phyloP scores from a whole-genome alignment of 345 rosid species.

The Eutrema yunnanense region DNA sequence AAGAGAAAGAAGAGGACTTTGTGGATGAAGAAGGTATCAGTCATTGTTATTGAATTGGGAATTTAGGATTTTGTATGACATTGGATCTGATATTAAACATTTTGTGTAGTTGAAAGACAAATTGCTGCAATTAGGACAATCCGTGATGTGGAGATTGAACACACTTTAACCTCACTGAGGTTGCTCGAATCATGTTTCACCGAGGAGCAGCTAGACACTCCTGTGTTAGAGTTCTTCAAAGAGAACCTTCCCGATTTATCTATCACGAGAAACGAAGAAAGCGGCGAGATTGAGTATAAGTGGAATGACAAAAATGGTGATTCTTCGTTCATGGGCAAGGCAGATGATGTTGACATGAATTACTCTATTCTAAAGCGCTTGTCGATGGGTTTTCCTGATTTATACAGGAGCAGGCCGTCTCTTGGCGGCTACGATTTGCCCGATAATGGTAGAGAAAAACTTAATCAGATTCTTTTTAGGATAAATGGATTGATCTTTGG shows the following conservation, averaged over 20 bases:
- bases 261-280: slow-evolving; percentile 34
- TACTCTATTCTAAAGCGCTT: slow-evolving; percentile 49
- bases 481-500: neutral
- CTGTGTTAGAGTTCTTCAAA: slow-evolving; percentile 48
- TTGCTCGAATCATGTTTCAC: slow-evolving; percentile 56
- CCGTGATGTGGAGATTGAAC: slow-evolving; percentile 71
- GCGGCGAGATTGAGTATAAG: slow-evolving; percentile 47
- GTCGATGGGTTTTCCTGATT: slow-evolving; percentile 47
- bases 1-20: neutral
- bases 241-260: slow-evolving; percentile 58
- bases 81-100: neutral
- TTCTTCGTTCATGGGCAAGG: slow-evolving; percentile 20
- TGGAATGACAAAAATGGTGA: slow-evolving; percentile 40
- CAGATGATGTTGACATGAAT: slow-evolving; percentile 34
- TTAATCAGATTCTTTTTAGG: neutral
- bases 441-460: slow-evolving; percentile 33
- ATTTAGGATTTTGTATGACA: neutral
- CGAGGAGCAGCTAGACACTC: slow-evolving; percentile 48
- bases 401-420: slow-evolving; percentile 32
- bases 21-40: slow-evolving; percentile 25
- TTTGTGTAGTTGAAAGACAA: slow-evolving; percentile 53
- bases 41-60: too few species aligned
- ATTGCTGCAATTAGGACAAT: slow-evolving; percentile 64
- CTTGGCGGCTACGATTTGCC: slow-evolving; percentile 52
- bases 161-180: slow-evolving; percentile 44